Conservation (phyloP, 2,329 filamentous ascomycete species). For the Apiospora koreana region DNA sequence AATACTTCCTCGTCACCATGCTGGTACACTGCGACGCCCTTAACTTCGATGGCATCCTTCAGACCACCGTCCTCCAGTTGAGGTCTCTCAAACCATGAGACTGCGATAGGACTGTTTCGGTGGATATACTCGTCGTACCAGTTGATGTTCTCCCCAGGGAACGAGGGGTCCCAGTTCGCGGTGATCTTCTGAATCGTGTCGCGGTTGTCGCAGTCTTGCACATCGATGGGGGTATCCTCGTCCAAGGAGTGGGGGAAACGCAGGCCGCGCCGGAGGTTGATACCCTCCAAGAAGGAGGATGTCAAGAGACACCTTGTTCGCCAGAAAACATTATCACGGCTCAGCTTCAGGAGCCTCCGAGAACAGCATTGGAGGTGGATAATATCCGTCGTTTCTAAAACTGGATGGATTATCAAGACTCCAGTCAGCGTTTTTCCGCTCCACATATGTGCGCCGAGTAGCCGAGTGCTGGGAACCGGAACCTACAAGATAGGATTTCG, state of each 20-base stretch:
- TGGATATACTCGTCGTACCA: slow-evolving; percentile 93
- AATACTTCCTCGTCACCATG: slow-evolving; percentile 52
- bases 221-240: slow-evolving; percentile 18
- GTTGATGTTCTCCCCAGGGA: slow-evolving; percentile 68
- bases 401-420: not conserved
- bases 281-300: slow-evolving; percentile 62
- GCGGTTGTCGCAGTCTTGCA: slow-evolving; percentile 24
- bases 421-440: slow-evolving; percentile 10
- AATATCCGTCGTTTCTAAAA: slow-evolving; percentile 63
- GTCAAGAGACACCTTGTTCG: slow-evolving; percentile 71
- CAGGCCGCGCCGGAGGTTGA: slow-evolving; percentile 52
- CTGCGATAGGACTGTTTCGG: slow-evolving; percentile 70
- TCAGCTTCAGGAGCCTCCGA: slow-evolving; percentile 63
- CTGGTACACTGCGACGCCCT: slow-evolving; percentile 70
- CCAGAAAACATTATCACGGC: slow-evolving; percentile 78
- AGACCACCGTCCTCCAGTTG: slow-evolving; percentile 40
- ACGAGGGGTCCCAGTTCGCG: slow-evolving; percentile 82
- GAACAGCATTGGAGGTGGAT: slow-evolving; percentile 71
- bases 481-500: slow-evolving; percentile 63
- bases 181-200: slow-evolving; percentile 54
- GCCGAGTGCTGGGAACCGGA: slow-evolving; percentile 9
- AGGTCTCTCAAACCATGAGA: slow-evolving; percentile 76
- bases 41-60: slow-evolving; percentile 62
- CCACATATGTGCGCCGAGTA: not conserved
- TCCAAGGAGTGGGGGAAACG: slow-evolving; percentile 33